A percentile compares a stretch with the other conserved stretches of the same genome.
Evolutionary conservation across 2,329 filamentous ascomycete genomes (phyloP).

Genomic region (Trichophyton schoenleinii): DNA sequence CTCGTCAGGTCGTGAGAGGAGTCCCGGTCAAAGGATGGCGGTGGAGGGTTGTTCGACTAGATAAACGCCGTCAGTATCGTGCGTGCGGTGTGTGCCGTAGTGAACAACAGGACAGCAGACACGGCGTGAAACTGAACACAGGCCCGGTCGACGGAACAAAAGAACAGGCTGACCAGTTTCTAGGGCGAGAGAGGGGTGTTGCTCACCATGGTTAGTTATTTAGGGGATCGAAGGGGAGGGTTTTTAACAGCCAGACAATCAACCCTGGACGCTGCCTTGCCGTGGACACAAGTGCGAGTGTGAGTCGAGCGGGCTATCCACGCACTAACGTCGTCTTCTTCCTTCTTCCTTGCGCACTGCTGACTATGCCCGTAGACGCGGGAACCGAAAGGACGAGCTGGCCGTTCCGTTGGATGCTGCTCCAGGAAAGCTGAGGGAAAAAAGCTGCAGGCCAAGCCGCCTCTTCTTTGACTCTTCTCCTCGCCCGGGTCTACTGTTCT

Average conservation of each 20-base stretch:
- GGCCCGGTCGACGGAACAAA: background rate
- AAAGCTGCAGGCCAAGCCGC: background rate
- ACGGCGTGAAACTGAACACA: background rate
- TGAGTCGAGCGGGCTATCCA: background rate
- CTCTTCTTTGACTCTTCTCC: background rate
- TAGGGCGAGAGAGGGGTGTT: background rate
- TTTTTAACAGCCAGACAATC: background rate
- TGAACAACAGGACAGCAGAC: too few species aligned
- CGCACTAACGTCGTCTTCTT: background rate
- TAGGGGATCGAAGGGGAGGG: background rate
- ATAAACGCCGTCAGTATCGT: too few species aligned
- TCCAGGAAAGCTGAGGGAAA: background rate
- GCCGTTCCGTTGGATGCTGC: background rate
- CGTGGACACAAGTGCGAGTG: background rate
- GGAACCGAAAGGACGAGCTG: background rate
- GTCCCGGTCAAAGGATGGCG: background rate
- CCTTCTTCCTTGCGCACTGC: background rate
- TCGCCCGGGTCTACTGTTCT: background rate
- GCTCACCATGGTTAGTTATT: background rate
- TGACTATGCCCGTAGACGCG: background rate
- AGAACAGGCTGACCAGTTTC: background rate
- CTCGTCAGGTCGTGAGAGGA: background rate
- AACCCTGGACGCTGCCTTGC: background rate
- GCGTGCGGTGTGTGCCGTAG: too few species aligned
- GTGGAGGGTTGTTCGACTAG: background rate